Conservation (phyloP, 495 filamentous ascomycete genomes). For the Tuber aestivum region DNA sequence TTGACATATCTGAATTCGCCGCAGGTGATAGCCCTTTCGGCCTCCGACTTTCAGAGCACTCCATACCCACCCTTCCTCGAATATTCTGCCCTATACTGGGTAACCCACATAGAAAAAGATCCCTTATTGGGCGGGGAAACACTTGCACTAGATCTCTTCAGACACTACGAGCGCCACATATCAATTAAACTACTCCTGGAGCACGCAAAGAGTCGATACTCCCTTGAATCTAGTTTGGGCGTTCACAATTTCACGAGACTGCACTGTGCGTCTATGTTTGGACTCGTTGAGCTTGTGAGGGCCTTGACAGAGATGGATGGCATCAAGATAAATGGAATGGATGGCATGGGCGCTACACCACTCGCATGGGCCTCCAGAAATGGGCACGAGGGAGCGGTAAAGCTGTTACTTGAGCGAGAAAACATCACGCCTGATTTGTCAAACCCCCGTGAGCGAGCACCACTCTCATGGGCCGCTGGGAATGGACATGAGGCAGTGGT, state of each 20-base stretch:
- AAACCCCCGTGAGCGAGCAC: not conserved
- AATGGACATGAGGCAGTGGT: not conserved
- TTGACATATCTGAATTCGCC: not conserved
- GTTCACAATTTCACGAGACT: not conserved
- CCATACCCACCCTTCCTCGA: not conserved
- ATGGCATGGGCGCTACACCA: not conserved
- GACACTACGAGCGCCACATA: not conserved
- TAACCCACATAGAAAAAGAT: not conserved
- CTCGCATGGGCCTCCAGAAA: not conserved
- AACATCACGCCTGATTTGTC: not conserved
- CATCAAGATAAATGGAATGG: not conserved
- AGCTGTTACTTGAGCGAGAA: not conserved
- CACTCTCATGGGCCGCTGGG: not conserved
- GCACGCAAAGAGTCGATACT: not conserved
- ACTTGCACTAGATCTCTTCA: not conserved
- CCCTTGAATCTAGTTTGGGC: accelerated
- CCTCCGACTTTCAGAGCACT: not conserved
- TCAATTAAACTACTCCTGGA: not conserved
- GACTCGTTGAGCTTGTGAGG: not conserved
- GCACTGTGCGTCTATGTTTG: not conserved
- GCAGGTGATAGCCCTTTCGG: not conserved
- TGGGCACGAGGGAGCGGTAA: not conserved
- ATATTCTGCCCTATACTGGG: not conserved
- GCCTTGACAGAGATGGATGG: not conserved
- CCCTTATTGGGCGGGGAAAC: too few relatives aligned